A percentile compares a stretch with the other conserved stretches of the same genome.
phyloP scores from a whole-genome alignment of 805 yeast genomes.

The Candida rishiriensis region DNA sequence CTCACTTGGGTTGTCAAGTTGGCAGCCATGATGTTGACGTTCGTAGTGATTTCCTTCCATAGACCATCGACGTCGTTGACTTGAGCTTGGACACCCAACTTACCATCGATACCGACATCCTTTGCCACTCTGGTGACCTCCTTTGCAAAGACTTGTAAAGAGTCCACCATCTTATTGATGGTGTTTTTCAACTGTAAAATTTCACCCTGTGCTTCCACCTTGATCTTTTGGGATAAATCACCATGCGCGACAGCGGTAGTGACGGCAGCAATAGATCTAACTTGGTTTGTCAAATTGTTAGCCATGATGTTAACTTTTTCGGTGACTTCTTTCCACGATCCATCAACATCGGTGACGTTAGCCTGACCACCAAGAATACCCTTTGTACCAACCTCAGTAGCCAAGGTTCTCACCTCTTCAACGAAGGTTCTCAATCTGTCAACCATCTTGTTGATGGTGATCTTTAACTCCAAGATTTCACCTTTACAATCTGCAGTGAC shows the following conservation, averaged over 20 bases:
- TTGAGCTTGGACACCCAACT: constrained; percentile 87
- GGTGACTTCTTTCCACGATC: constrained; percentile 87
- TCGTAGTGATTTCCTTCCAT: constrained; percentile 89
- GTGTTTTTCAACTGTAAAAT: constrained; percentile 81
- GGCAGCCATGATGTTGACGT: constrained; percentile 93
- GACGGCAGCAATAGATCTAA: constrained; percentile 83
- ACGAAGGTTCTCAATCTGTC: constrained; percentile 80
- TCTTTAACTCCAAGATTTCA: constrained; percentile 71
- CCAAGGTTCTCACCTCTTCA: constrained; percentile 77
- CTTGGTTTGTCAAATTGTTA: constrained; percentile 79
- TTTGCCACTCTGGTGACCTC: constrained; percentile 89
- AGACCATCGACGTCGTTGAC: constrained; percentile 87
- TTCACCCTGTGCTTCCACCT: constrained; percentile 88
- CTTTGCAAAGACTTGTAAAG: constrained; percentile 79
- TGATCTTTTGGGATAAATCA: constrained; percentile 78
- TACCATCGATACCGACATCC: constrained; percentile 92
- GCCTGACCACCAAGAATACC: constrained; percentile 92
- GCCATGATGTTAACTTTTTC: constrained; percentile 91
- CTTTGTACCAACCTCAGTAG: constrained; percentile 79
- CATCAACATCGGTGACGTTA: constrained; percentile 78
- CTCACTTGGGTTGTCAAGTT: constrained; percentile 88
- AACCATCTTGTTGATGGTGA: constrained; percentile 85
- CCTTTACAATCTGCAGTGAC: constrained; percentile 86
- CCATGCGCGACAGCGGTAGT: constrained; percentile 93
- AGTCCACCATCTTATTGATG: constrained; percentile 90